Percentiles rank a stretch among this genome's conserved stretches.
Evolutionary conservation across 2,329 filamentous ascomycete species (phyloP).

Genomic region (Coniosporium tulheliwenetii): DNA sequence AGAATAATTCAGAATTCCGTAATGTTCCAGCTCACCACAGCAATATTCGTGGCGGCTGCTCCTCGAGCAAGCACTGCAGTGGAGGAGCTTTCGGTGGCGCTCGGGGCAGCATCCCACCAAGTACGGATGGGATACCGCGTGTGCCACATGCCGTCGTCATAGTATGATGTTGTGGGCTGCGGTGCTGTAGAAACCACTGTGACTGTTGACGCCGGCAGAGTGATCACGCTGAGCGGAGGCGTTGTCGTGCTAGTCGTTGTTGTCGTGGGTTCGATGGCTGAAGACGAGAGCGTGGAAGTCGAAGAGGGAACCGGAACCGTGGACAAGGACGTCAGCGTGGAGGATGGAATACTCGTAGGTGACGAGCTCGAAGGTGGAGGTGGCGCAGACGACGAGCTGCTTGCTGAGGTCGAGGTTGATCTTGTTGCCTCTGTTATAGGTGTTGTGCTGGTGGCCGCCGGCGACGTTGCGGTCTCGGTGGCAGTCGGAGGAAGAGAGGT

Average conservation of each 20-base stretch:
- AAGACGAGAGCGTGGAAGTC: not conserved
- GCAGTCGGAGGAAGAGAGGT: not conserved
- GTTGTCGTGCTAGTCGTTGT: not conserved
- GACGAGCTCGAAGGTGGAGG: not conserved
- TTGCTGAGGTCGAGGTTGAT: not conserved
- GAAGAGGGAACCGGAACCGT: not conserved
- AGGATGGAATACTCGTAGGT: not conserved
- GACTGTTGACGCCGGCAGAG: not conserved
- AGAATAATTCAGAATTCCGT: not conserved
- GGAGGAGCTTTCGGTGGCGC: not conserved
- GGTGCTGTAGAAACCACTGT: not conserved
- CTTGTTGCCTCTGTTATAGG: constrained; percentile 1
- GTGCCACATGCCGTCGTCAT: constrained; percentile 30
- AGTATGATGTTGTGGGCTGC: constrained; percentile 17
- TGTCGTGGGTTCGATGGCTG: not conserved
- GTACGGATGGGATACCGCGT: constrained; percentile 19
- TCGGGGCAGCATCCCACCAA: not conserved
- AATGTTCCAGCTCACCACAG: constrained; percentile 6
- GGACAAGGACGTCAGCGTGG: not conserved
- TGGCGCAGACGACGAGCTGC: not conserved
- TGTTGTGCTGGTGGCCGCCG: not conserved
- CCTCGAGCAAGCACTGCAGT: not conserved
- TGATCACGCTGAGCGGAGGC: not conserved
- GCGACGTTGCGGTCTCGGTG: not conserved
- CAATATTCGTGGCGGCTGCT: constrained; percentile 1